Evolutionary conservation across 208 protist genomes (phyloP).

Genomic region (Leishmania tropica): DNA sequence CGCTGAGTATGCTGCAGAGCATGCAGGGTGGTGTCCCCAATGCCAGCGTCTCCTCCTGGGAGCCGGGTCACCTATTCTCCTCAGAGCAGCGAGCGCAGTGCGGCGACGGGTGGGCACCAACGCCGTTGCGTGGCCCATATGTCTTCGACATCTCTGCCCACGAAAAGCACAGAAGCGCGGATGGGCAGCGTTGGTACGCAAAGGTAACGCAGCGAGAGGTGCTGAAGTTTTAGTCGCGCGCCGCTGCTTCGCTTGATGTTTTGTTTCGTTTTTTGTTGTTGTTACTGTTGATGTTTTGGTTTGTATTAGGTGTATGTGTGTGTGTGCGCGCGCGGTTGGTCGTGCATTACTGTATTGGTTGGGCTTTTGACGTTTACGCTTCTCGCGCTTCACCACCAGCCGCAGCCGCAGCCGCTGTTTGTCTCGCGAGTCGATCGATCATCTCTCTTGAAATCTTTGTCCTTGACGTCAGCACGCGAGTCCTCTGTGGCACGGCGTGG

Average conservation of each 20-base stretch:
- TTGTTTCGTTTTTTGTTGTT: background rate
- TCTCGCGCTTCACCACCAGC: background rate
- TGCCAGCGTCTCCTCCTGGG: constrained; percentile 9
- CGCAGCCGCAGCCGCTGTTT: background rate
- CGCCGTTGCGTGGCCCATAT: constrained; percentile 32
- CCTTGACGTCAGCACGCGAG: background rate
- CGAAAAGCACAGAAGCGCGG: constrained; percentile 18
- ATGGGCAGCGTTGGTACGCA: constrained; percentile 24
- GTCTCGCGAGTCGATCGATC: background rate
- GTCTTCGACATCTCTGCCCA: constrained; percentile 19
- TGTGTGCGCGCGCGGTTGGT: background rate
- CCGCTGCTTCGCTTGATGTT: background rate
- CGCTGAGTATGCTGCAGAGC: constrained; percentile 8
- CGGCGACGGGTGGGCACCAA: constrained; percentile 27
- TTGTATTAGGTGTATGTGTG: background rate
- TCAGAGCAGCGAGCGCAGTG: constrained; percentile 33
- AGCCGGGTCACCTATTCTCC: constrained; percentile 13
- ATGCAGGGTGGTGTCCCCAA: background rate
- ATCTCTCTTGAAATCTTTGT: background rate
- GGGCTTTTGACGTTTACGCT: background rate
- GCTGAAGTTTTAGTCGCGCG: background rate
- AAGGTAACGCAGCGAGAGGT: constrained; percentile 23
- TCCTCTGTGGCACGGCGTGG: background rate
- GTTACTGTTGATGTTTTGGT: too few relatives aligned
- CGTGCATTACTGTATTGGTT: background rate